Percentiles rank a stretch among this genome's conserved stretches.
Conservation (phyloP, 495 filamentous ascomycete species). For the Penicillium atrosanguineum region DNA sequence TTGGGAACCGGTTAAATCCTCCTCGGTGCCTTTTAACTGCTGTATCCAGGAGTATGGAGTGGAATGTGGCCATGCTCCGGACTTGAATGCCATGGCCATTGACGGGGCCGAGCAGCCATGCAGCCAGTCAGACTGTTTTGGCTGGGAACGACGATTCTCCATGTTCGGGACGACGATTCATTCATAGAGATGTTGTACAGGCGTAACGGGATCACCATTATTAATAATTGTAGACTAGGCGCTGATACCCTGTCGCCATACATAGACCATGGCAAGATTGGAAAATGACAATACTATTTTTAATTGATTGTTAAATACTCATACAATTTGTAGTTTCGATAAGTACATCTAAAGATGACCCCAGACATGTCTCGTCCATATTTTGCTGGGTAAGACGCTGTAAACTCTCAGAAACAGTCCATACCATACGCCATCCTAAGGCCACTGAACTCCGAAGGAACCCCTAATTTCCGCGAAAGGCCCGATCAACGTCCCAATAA, state of each 20-base stretch:
- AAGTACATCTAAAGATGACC: slow-evolving; percentile 1
- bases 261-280: not conserved
- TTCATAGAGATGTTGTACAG: slow-evolving; percentile 3
- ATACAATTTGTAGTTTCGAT: slow-evolving; percentile 1
- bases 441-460: slow-evolving; percentile 2
- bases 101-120: slow-evolving; percentile 23
- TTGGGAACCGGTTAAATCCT: slow-evolving; percentile 14
- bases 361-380: not conserved
- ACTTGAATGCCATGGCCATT: slow-evolving; percentile 19
- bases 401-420: not conserved
- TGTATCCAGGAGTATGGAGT: slow-evolving; percentile 57
- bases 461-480: not conserved
- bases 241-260: not conserved
- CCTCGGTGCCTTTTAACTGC: slow-evolving; percentile 35
- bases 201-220: not conserved
- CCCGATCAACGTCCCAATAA: not conserved
- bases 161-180: slow-evolving; percentile 49
- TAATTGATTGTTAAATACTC: slow-evolving; percentile 1
- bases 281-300: not conserved
- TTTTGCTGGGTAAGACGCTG: not conserved
- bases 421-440: slow-evolving; percentile 7
- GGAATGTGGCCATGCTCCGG: slow-evolving; percentile 27
- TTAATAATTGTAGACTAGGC: not conserved
- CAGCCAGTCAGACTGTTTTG: slow-evolving; percentile 33
- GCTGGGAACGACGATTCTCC: slow-evolving; percentile 51